Base-by-base conservation (phyloP, 2,329 filamentous ascomycete species). In the Calcarisporium arbuscula region DNA sequence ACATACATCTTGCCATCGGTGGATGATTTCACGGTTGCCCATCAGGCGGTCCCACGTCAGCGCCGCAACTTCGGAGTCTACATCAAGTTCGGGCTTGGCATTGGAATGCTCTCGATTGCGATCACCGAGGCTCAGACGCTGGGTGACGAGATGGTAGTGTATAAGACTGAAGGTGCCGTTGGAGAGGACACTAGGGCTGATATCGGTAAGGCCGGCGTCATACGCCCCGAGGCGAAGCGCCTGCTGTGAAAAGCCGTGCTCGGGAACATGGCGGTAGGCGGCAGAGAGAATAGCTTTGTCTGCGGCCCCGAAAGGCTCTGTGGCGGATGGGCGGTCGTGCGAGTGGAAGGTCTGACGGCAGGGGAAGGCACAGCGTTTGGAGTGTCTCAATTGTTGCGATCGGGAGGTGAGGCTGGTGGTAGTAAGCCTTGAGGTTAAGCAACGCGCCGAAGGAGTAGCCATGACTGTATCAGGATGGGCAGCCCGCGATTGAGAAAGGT, bases 161-260 rank as follows among this genome's bases (percentile, higher is more conserved):
- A 96, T 79, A 19, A 98, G 70, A 48, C 85, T 82, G 62, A 94
- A 94, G 16, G 80, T 74, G 7, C 85, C 86, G 27, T 81, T 72
- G 1, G 86, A 80, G 36, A 98, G 78, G 15, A 95, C 67, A 52
- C 87, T 89, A 8, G 85, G 78, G 39, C 85, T 89, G 39, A 90
- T 87, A 54, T 92, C 85, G 34, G 87, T 78, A 57, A 90, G 95
- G 28, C 89, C 88, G 14, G 81, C 79, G 51, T 95, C 87, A 51
- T 79, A 79, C 41, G 86, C 86, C 41, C 90, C 92, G 16, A 84
- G 73, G 28, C 76, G 74, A 8, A 98, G 71, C 1, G 89, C 70
- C 15, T 75, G 69, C 31, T 70, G 64, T 0, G 86, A 85, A 70
- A 96, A 98, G 55, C 92, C 92, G 56, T 87, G 74, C 32, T 72